Evolutionary conservation across 1,284 basidiomycete species (phyloP).

Genomic region (Xanthoconium separans): DNA sequence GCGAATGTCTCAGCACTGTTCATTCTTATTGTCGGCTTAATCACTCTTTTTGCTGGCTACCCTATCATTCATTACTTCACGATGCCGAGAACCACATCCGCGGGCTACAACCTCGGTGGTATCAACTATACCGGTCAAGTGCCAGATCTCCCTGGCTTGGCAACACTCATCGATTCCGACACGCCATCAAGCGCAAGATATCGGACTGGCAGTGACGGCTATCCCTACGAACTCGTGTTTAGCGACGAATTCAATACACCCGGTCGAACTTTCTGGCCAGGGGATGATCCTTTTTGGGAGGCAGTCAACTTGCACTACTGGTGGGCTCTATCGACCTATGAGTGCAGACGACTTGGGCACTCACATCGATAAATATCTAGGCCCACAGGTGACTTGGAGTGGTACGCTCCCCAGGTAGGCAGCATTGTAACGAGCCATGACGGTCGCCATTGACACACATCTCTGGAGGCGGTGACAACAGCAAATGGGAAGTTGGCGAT

Average conservation of each 20-base stretch:
- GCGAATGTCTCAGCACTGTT: conserved; percentile 62
- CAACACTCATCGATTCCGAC: conserved; percentile 62
- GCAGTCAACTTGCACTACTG: conserved; percentile 73
- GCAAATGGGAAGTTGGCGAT: conserved; percentile 74
- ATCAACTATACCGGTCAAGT: conserved; percentile 74
- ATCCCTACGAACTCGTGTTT: conserved; percentile 81
- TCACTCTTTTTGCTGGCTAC: conserved; percentile 76
- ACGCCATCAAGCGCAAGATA: conserved; percentile 58
- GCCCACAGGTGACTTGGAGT: conserved; percentile 83
- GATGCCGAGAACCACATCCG: conserved; percentile 26
- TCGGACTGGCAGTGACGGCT: conserved; percentile 66
- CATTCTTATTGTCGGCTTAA: conserved; percentile 56
- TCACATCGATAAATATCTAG: conserved; percentile 32
- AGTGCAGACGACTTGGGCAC: background rate
- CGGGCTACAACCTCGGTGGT: conserved; percentile 76
- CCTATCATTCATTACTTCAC: conserved; percentile 67
- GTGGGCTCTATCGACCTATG: conserved; percentile 33
- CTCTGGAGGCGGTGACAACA: conserved; percentile 60
- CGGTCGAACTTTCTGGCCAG: conserved; percentile 76
- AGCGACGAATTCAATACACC: conserved; percentile 89
- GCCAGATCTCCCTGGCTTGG: conserved; percentile 57
- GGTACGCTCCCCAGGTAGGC: conserved; percentile 74
- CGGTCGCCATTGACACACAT: background rate
- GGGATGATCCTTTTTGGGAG: conserved; percentile 80
- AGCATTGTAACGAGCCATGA: background rate